Base-by-base conservation (phyloP, 441 rosid species). In the Macaranga tanarius region DNA sequence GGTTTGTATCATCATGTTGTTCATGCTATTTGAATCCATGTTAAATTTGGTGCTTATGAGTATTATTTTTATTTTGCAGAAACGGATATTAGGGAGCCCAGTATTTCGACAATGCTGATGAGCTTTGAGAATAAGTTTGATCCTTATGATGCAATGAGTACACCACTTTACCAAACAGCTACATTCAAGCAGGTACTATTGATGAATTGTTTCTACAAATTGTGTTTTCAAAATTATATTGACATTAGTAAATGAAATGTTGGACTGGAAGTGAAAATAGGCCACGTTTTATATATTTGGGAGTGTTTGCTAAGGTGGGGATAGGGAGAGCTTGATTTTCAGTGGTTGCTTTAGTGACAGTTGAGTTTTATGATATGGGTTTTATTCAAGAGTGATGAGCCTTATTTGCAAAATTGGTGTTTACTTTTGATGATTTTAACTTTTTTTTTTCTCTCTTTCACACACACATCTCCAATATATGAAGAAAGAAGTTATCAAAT, bases 121-220 rank as follows among this genome's bases (percentile, higher is more conserved):
- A 89, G 89, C 73, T 74, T 84, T 52, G 91, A 91, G 75, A 89
- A 81, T 20, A 62, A 87, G 44, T 95, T 88, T 78, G 98, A 92
- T 81, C 97, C 98, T 55, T 91, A 76, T 79, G 84, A 77, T 86
- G 95, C 97, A 48, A 83, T 88, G 86, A 92, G 96, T 51, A 87
- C 90, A 11, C 99, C 98, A 0, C 94, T 95, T 79, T 92, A 95
- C 85, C 98, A 92, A 77, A 92, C 98, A 0, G 95, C 96, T 60
- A 92, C 98, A 2, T 95, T 92, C 79, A 91, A 91, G 86, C 99
- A 92, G 93, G 98, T 89, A 81, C 50, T 70, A 3, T 9, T n/a
- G 26, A 1, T 20, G 68, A 60, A 16, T 1, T 54, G 9, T 13
- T 55, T 34, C 25, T 45, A 28, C 51, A 2, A 6, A 42, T 23